phyloP scores from a whole-genome alignment of 306 rosid genomes.

The Carpinus viminea region DNA sequence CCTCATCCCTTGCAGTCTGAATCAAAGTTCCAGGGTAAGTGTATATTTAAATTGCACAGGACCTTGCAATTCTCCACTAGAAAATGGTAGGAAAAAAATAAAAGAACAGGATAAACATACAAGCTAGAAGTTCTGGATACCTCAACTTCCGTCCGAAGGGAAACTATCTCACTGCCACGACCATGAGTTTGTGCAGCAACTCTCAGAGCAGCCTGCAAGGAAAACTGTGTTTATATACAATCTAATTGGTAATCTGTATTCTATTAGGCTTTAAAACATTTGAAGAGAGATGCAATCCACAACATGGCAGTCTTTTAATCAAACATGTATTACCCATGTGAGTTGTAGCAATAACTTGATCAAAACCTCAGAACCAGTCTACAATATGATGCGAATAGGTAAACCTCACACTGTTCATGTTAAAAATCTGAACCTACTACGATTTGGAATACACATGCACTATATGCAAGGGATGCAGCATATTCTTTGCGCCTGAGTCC shows the following conservation, averaged over 20 bases:
- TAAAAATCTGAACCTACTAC: background rate
- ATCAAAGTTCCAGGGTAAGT: conserved; percentile 18
- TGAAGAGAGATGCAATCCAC: background rate
- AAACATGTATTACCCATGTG: background rate
- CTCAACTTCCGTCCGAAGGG: conserved; percentile 73
- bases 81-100: conserved; percentile 14
- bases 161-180: conserved; percentile 36
- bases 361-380: background rate
- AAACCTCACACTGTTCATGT: background rate
- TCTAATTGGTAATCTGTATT: background rate
- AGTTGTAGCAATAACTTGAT: background rate
- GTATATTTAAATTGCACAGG: conserved; percentile 24
- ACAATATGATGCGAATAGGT: background rate
- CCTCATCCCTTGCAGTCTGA: conserved; percentile 68
- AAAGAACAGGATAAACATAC: conserved; percentile 41
- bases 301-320: background rate
- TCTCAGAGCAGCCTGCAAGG: conserved; percentile 74
- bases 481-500: background rate
- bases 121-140: conserved; percentile 58
- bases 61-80: conserved; percentile 14
- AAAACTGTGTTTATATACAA: conserved; percentile 12
- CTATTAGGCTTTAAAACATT: background rate
- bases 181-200: conserved; percentile 57
- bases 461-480: background rate
- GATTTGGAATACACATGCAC: background rate